phyloP scores from a whole-genome alignment of 352 stramenopile genomes.

The Phytophthora colocasiae region DNA sequence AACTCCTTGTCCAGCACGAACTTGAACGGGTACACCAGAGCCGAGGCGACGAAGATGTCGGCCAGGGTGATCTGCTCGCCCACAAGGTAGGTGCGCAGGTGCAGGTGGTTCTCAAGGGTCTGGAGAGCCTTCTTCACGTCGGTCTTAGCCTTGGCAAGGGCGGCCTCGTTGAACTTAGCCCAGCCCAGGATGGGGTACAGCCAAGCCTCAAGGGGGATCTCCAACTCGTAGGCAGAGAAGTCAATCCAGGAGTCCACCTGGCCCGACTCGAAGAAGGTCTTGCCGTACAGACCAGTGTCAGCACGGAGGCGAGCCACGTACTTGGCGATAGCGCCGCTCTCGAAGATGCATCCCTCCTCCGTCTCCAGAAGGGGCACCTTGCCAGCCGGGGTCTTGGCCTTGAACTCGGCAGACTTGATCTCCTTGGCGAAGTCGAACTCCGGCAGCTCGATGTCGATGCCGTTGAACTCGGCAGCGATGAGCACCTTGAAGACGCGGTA shows the following conservation, averaged over 20 bases:
- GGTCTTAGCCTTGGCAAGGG: conserved; percentile 86
- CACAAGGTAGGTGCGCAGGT: conserved; percentile 92
- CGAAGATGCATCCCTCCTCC: conserved; percentile 82
- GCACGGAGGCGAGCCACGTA: conserved; percentile 91
- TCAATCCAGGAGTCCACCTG: conserved; percentile 96
- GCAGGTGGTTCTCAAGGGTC: conserved; percentile 90
- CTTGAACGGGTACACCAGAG: conserved; percentile 96
- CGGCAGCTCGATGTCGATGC: conserved; percentile 83
- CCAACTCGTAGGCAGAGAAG: conserved; percentile 91
- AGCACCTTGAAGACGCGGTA: conserved; percentile 95
- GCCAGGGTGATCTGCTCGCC: conserved; percentile 93
- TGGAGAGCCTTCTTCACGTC: conserved; percentile 90
- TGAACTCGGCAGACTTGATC: conserved; percentile 74
- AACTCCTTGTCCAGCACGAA: conserved; percentile 91
- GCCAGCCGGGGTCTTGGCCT: conserved; percentile 88
- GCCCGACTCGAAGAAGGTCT: conserved; percentile 91
- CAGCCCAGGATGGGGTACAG: conserved; percentile 91
- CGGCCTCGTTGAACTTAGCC: conserved; percentile 77
- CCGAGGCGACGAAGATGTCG: conserved; percentile 91
- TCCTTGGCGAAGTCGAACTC: conserved; percentile 72
- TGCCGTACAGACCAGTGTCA: conserved; percentile 90
- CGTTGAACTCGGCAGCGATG: conserved; percentile 95
- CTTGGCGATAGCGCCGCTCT: conserved; percentile 93
- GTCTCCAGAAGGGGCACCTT: conserved; percentile 92
- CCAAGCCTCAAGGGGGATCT: conserved; percentile 90